phyloP scores from a whole-genome alignment of 1,284 basidiomycete species.

The Moesziomyces aphidis region DNA sequence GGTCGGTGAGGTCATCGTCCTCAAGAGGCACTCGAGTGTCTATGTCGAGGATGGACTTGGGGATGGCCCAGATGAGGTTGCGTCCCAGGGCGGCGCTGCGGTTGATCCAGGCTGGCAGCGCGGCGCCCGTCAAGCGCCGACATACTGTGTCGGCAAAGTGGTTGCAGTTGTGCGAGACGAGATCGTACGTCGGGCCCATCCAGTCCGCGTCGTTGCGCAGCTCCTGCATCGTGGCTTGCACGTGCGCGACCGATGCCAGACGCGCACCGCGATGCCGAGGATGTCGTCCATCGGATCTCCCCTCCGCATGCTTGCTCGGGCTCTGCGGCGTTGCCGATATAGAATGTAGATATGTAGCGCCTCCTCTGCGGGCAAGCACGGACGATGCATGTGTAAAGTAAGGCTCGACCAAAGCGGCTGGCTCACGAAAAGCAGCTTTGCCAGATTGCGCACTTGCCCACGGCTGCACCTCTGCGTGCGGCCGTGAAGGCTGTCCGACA shows the following conservation, averaged over 20 bases:
- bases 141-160: constrained; percentile 60
- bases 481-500: not conserved
- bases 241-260: constrained; percentile 1
- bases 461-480: not conserved
- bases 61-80: constrained; percentile 10
- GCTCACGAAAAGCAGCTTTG: constrained; percentile 18
- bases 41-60: constrained; percentile 15
- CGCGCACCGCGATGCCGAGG: constrained; percentile 15
- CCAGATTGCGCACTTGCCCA: constrained; percentile 12
- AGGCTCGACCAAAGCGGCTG: constrained; percentile 3
- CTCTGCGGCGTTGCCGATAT: no score
- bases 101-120: constrained; percentile 59
- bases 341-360: not conserved
- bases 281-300: not conserved
- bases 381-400: constrained; percentile 5
- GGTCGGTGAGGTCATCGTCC: not conserved
- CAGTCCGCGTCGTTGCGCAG: constrained; percentile 20
- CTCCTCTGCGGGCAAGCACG: not conserved
- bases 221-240: constrained; percentile 5
- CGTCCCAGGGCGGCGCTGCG: constrained; percentile 18
- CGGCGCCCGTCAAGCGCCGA: constrained; percentile 48
- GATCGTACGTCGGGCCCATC: constrained; percentile 25
- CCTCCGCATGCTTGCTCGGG: no score
- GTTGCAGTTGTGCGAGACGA: constrained; percentile 60
- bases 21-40: constrained; percentile 12